A percentile compares a stretch with the other conserved stretches of the same genome.
These are phyloP conservation scores for Dipodascopsis uninucleata DNA, from an alignment of 805 yeast species.

Conservation along the genomic window DNA sequence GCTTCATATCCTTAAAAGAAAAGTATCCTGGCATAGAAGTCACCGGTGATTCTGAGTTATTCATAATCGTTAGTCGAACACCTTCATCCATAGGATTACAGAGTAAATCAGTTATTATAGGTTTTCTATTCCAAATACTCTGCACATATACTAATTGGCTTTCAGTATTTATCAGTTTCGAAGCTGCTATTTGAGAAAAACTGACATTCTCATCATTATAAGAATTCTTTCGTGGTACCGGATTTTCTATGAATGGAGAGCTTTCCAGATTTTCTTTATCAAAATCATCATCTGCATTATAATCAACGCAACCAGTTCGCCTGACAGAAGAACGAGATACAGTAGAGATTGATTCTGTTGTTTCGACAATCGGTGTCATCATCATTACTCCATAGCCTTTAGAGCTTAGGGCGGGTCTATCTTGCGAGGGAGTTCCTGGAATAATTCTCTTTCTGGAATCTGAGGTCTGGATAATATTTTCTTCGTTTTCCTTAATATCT, in stretches of 20 bases:
- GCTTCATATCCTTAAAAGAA: conserved; percentile 33
- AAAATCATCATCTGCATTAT: conserved; percentile 2
- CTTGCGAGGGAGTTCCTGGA: conserved; percentile 25
- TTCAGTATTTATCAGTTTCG: too few species aligned
- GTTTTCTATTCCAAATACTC: conserved; percentile 11
- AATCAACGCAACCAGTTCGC: neutral
- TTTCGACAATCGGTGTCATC: conserved; percentile 36
- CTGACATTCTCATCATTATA: neutral
- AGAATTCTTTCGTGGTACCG: conserved; percentile 12
- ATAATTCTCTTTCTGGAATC: neutral
- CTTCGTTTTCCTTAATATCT: neutral
- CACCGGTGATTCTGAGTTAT: conserved; percentile 39
- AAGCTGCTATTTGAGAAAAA: conserved; percentile 6
- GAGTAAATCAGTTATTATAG: conserved; percentile 26
- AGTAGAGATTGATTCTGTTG: conserved; percentile 29
- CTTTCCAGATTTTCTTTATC: conserved; percentile 10
- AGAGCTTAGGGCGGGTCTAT: conserved; percentile 3
- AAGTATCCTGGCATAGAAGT: conserved; percentile 37
- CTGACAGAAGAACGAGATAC: conserved; percentile 7
- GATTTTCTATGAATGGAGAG: conserved; percentile 24
- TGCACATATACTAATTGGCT: conserved; percentile 3
- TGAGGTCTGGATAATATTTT: conserved; percentile 4
- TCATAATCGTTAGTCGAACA: conserved; percentile 42
- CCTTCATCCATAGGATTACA: conserved; percentile 47
- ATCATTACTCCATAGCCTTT: conserved; percentile 18